Conservation (phyloP, 2,329 filamentous ascomycete genomes). For the Stachybotrys elegans region DNA sequence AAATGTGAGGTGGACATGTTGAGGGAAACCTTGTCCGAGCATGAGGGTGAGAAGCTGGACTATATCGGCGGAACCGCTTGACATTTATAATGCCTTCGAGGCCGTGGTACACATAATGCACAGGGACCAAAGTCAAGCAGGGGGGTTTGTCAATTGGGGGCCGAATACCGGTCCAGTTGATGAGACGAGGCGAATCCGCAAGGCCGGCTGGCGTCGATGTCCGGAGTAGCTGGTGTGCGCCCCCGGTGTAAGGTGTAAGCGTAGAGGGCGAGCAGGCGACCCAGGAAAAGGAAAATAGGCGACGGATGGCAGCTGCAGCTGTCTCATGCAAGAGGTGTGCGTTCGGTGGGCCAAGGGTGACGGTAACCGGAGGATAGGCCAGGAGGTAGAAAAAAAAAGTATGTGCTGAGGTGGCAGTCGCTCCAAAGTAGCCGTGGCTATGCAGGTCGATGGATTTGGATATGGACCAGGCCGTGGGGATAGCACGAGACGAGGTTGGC, state of each 20-base stretch:
- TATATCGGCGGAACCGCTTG: conserved; percentile 27
- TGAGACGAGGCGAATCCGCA: neutral
- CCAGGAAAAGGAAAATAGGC: neutral
- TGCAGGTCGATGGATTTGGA: conserved; percentile 29
- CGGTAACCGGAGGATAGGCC: neutral
- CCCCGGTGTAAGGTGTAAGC: neutral
- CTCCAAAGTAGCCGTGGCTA: conserved; percentile 14
- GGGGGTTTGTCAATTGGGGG: conserved; percentile 2
- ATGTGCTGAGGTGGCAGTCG: conserved; percentile 8
- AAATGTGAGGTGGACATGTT: conserved; percentile 19
- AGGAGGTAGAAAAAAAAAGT: conserved; percentile 2
- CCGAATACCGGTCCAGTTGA: conserved; percentile 2
- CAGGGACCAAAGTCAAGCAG: conserved; percentile 17
- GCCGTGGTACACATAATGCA: conserved; percentile 29
- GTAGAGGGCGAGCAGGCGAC: neutral
- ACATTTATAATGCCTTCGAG: conserved; percentile 29
- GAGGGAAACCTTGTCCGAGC: conserved; percentile 13
- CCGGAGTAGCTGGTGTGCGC: neutral
- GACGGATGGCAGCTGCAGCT: neutral
- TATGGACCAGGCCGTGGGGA: conserved; percentile 6
- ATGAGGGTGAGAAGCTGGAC: conserved; percentile 17
- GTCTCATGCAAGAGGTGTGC: neutral
- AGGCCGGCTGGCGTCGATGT: neutral
- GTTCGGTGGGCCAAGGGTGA: conserved; percentile 5
- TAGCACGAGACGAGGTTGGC: too few species aligned